Evolutionary conservation across 352 stramenopile genomes (phyloP).

Genomic region (Globisporangium rhizosaccharum): DNA sequence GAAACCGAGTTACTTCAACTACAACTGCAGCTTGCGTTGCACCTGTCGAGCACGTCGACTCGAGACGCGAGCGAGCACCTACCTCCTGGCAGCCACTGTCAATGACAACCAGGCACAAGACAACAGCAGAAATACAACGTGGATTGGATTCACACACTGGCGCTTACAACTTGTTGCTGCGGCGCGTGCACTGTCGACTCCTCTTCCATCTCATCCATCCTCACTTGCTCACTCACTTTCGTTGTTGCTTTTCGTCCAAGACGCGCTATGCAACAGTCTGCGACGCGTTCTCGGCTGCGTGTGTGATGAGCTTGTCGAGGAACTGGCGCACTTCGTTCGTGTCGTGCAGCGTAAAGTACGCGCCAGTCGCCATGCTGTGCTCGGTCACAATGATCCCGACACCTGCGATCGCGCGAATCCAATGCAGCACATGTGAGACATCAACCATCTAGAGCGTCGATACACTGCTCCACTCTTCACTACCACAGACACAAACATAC

Average conservation of each 20-base stretch:
- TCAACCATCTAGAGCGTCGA: neutral
- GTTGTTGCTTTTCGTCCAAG: neutral
- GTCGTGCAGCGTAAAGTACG: conserved; percentile 74
- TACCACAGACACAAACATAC: conserved; percentile 6
- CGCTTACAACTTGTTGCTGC: neutral
- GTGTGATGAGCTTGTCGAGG: conserved; percentile 58
- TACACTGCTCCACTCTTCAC: no score
- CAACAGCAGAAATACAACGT: no score
- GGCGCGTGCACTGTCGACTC: neutral
- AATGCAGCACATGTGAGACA: neutral
- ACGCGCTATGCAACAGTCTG: conserved; percentile 8
- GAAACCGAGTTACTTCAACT: neutral
- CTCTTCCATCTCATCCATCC: no score
- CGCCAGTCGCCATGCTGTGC: conserved; percentile 55
- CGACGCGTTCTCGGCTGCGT: conserved; percentile 8
- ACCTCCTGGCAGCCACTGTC: no score
- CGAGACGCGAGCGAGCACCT: no score
- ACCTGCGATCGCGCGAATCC: conserved; percentile 15
- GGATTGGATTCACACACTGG: neutral
- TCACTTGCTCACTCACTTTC: neutral
- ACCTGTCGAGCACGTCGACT: no score
- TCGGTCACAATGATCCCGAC: conserved; percentile 85
- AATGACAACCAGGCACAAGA: no score
- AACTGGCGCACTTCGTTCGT: conserved; percentile 71
- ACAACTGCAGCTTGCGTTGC: no score